A percentile compares a stretch with the other conserved stretches of the same genome.
Conservation (phyloP, 331 rosid species). For the Pyracantha coccinea region DNA sequence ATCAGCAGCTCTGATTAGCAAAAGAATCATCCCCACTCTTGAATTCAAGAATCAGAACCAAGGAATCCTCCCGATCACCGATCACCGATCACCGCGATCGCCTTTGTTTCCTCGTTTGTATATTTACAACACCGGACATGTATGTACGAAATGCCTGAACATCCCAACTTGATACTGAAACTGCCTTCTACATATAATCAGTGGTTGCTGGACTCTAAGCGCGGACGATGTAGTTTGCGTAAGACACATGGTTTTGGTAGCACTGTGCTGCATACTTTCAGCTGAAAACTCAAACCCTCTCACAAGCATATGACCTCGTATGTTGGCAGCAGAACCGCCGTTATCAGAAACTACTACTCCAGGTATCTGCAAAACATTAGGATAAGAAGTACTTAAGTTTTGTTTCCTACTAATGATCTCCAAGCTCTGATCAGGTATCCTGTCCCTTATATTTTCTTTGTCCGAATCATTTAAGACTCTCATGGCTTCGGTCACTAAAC, state of each 20-base stretch:
- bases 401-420: constrained; percentile 36
- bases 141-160: constrained; percentile 32
- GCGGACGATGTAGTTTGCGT: constrained; percentile 2
- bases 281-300: constrained; percentile 29
- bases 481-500: constrained; percentile 48
- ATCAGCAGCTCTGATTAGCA: constrained; percentile 5
- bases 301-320: constrained; percentile 44
- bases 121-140: constrained; percentile 48
- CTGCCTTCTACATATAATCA: constrained; percentile 38
- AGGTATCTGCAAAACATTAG: constrained; percentile 38
- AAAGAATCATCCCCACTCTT: constrained; percentile 5
- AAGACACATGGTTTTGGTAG: constrained; percentile 32
- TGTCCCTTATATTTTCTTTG: constrained; percentile 18
- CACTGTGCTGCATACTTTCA: constrained; percentile 12
- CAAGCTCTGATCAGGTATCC: constrained; percentile 28
- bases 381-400: constrained; percentile 29
- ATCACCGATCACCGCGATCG: neutral
- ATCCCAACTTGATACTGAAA: constrained; percentile 29
- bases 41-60: no score
- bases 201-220: constrained; percentile 29
- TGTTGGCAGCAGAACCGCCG: constrained; percentile 34
- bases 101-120: constrained; percentile 26
- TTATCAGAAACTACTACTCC: constrained; percentile 31
- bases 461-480: constrained; percentile 36
- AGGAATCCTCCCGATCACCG: no score